Percentiles rank a stretch among this genome's conserved stretches.
phyloP scores from a whole-genome alignment of 495 filamentous ascomycete species.

The Aspergillus saccharolyticus region DNA sequence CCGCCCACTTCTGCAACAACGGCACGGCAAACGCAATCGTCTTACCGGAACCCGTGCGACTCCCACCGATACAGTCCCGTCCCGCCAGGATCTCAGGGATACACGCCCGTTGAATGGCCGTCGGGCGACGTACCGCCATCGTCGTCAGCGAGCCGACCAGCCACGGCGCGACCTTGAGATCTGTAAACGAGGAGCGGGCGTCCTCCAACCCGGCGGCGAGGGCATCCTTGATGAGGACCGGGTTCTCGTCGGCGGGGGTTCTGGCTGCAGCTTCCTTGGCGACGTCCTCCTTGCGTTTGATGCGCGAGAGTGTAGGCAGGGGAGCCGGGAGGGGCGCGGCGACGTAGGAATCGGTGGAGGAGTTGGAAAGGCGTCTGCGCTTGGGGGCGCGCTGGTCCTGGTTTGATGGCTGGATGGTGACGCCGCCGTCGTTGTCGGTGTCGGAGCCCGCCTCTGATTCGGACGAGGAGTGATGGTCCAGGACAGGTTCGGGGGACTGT shows the following conservation, averaged over 20 bases:
- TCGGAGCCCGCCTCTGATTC: not conserved
- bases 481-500: slow-evolving; percentile 19
- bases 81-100: slow-evolving; percentile 89
- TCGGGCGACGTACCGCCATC: slow-evolving; percentile 86
- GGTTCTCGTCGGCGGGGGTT: slow-evolving; percentile 21
- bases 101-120: slow-evolving; percentile 84
- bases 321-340: slow-evolving; percentile 26
- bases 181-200: slow-evolving; percentile 62
- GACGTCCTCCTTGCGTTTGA: slow-evolving; percentile 36
- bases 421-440: slow-evolving; percentile 14
- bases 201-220: slow-evolving; percentile 38
- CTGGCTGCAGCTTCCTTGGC: slow-evolving; percentile 19
- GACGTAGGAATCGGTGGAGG: slow-evolving; percentile 35
- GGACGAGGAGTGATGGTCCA: slow-evolving; percentile 16
- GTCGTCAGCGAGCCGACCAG: slow-evolving; percentile 75
- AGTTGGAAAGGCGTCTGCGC: slow-evolving; percentile 40
- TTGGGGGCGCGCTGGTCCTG: slow-evolving; percentile 32
- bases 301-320: slow-evolving; percentile 41
- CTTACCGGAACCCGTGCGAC: slow-evolving; percentile 95
- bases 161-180: slow-evolving; percentile 77
- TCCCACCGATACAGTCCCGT: slow-evolving; percentile 89
- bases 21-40: slow-evolving; percentile 95
- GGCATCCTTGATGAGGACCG: slow-evolving; percentile 40
- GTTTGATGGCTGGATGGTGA: slow-evolving; percentile 4
- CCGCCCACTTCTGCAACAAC: slow-evolving; percentile 87